phyloP scores from a whole-genome alignment of 208 protist genomes.

The Crithidia mellificae region DNA sequence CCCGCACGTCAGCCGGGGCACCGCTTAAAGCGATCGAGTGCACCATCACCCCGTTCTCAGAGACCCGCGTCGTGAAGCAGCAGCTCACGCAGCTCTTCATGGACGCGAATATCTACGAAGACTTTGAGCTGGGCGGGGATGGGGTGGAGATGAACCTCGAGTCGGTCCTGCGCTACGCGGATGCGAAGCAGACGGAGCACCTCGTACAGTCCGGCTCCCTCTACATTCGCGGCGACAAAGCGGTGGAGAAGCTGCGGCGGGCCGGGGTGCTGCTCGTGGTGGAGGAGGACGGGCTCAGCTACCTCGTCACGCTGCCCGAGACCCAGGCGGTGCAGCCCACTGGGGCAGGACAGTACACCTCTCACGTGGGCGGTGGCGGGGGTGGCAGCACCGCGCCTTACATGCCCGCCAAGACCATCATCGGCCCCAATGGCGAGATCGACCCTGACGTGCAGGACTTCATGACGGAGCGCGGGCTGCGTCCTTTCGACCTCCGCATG shows the following conservation, averaged over 20 bases:
- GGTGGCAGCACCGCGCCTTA: conserved; percentile 42
- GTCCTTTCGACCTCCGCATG: conserved; percentile 85
- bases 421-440: conserved; percentile 81
- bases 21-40: conserved; percentile 50
- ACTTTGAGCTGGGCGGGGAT: conserved; percentile 57
- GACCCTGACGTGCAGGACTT: conserved; percentile 73
- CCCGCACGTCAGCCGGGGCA: not conserved
- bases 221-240: conserved; percentile 75
- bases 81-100: conserved; percentile 69
- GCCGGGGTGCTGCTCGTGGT: conserved; percentile 75
- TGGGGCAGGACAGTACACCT: conserved; percentile 23
- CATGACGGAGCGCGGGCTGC: conserved; percentile 70
- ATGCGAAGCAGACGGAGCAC: conserved; percentile 70
- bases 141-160: conserved; percentile 64
- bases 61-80: conserved; percentile 53
- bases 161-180: conserved; percentile 66
- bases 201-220: conserved; percentile 56
- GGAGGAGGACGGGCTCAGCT: conserved; percentile 62
- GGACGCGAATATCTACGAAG: conserved; percentile 67
- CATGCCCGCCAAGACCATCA: conserved; percentile 47
- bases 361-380: conserved; percentile 25
- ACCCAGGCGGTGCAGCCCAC: conserved; percentile 32
- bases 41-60: conserved; percentile 60
- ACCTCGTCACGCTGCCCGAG: conserved; percentile 84
- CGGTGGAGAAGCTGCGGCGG: conserved; percentile 73